Evolutionary conservation across 257 asterid species (phyloP), one percentile per base, ranked within the genome.

Genomic region (Nicotiana noctiflora): DNA sequence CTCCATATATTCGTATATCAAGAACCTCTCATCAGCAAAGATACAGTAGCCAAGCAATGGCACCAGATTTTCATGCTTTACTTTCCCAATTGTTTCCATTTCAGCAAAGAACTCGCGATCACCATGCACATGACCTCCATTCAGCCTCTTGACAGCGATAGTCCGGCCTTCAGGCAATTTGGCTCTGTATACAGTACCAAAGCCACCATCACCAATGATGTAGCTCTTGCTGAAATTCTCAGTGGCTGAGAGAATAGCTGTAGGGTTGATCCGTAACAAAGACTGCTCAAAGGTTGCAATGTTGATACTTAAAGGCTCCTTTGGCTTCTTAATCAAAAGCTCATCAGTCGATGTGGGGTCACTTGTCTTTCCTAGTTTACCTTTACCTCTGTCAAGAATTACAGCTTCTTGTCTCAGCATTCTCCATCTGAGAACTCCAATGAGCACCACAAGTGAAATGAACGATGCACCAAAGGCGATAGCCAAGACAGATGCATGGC

Each of bases 31-130:
- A 65, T 93, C 98, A 14, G 84, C 88, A 34, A 84, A 88, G 2
- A 87, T 90, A 29, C 93, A 90, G 66, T 93, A 93, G 9, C 98
- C 98, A 1, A 93, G 89, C 82, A 93, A 75, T 3, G 91, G 87
- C 2, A 92, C 95, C 40, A 93, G 85, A 32, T 93, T 91, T 53
- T 87, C 90, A 18, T 93, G 98, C 19, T 86, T 88, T 1, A 93
- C 93, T 85, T 93, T 93, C 17, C 98, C 98, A 19, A 92, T 83
- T 1, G 98, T 93, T 74, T 93, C 98, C 91, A 93, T 87, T 81
- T 93, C 98, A 1, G 98, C 96, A 34, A 86, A 75, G 87, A 93
- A 93, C 76, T 92, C 96, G 0, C 98, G 92, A 44, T 88, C 91
- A 1, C 94, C 97, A 8, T 84, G 91, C 68, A 86, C 37, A 76